Conservation (phyloP, 768 basidiomycete genomes). For the Russula abietina region DNA sequence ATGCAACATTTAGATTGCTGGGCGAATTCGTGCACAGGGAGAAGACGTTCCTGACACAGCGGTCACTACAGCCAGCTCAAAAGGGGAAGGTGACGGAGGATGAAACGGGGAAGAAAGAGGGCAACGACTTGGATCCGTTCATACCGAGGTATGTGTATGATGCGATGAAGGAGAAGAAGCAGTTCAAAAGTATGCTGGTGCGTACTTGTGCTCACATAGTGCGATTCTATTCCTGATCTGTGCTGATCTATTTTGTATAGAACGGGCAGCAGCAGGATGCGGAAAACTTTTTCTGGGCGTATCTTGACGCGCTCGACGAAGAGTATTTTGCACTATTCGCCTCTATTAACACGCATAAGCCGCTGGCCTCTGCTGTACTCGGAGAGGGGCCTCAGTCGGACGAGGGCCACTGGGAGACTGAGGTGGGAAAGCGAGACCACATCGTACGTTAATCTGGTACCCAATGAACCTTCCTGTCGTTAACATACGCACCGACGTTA, state of each 20-base stretch:
- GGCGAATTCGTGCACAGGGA: slow-evolving; percentile 55
- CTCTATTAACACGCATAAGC: slow-evolving; percentile 41
- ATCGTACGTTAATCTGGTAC: slow-evolving; percentile 45
- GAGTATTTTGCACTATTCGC: slow-evolving; percentile 66
- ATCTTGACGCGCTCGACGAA: slow-evolving; percentile 89
- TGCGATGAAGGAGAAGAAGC: slow-evolving; percentile 87
- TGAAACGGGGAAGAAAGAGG: slow-evolving; percentile 40
- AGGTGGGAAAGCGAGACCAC: slow-evolving; percentile 87
- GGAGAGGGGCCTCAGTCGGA: slow-evolving; percentile 41
- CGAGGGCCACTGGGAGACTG: slow-evolving; percentile 69
- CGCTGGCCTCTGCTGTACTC: slow-evolving; percentile 25
- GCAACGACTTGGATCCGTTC: slow-evolving; percentile 60
- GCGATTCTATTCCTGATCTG: background rate
- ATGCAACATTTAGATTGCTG: slow-evolving; percentile 67
- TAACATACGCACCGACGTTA: slow-evolving; percentile 3
- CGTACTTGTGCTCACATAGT: slow-evolving; percentile 28
- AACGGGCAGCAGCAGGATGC: slow-evolving; percentile 96
- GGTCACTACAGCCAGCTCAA: slow-evolving; percentile 12
- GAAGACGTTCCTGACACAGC: slow-evolving; percentile 26
- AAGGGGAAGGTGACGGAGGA: slow-evolving; percentile 38
- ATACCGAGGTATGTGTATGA: slow-evolving; percentile 84
- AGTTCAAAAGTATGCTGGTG: slow-evolving; percentile 88
- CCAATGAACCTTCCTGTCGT: background rate
- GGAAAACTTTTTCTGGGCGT: slow-evolving; percentile 95
- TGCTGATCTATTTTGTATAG: slow-evolving; percentile 32